A percentile compares a stretch with the other conserved stretches of the same genome.
phyloP scores from a whole-genome alignment of 2,329 filamentous ascomycete genomes.

The Cladosporium oxysporum region DNA sequence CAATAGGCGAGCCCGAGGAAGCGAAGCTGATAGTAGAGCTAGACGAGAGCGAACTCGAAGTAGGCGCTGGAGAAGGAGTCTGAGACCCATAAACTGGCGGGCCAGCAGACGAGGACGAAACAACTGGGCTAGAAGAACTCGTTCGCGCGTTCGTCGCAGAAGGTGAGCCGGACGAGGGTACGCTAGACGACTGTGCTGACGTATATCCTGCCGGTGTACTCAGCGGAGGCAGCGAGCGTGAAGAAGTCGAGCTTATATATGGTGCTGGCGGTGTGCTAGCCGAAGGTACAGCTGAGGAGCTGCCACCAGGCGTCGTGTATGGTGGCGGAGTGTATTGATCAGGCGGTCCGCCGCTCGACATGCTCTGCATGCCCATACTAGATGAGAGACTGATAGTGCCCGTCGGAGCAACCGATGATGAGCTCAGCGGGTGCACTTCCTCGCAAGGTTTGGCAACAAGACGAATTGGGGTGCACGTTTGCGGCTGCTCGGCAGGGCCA shows the following conservation, averaged over 20 bases:
- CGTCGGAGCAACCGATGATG: not conserved
- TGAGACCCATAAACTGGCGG: conserved; percentile 11
- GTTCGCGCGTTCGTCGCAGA: not conserved
- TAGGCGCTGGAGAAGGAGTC: not conserved
- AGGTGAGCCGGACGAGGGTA: not conserved
- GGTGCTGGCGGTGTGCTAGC: conserved; percentile 7
- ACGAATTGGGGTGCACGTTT: conserved; percentile 32
- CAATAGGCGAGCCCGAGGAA: conserved; percentile 16
- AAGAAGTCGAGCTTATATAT: not conserved
- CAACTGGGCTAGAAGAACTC: not conserved
- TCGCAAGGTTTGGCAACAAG: conserved; percentile 31
- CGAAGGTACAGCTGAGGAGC: not conserved
- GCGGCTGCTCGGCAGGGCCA: conserved; percentile 28
- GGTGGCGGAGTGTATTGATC: conserved; percentile 5
- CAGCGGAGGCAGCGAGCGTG: not conserved
- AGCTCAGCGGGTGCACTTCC: conserved; percentile 20
- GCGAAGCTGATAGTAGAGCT: conserved; percentile 15
- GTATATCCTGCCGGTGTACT: conserved; percentile 5
- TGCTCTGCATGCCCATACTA: conserved; percentile 20
- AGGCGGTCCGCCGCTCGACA: conserved; percentile 11
- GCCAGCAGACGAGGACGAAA: not conserved
- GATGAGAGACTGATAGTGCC: conserved; percentile 17
- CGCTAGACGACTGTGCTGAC: not conserved
- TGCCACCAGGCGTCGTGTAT: not conserved
- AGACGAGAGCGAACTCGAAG: not conserved